phyloP scores from a whole-genome alignment of 352 stramenopile species.

The Discostella stelligera region DNA sequence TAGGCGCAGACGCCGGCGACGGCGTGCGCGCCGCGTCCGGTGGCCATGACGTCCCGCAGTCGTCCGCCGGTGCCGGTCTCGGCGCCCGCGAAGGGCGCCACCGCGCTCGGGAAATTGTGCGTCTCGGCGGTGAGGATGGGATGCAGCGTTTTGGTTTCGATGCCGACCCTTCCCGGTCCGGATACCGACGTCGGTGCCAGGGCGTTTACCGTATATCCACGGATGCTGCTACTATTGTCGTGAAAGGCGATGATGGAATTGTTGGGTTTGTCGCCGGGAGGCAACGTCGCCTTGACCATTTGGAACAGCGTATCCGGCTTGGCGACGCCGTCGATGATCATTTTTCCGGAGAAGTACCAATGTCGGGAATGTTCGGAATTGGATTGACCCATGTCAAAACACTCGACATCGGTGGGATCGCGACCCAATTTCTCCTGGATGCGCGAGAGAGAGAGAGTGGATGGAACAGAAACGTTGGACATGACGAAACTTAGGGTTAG shows the following conservation, averaged over 20 bases:
- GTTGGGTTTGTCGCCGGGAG: constrained; percentile 84
- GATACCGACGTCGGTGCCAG: constrained; percentile 66
- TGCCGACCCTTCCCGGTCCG: constrained; percentile 54
- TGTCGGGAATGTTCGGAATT: constrained; percentile 99
- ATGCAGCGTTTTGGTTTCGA: constrained; percentile 86
- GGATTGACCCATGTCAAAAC: constrained; percentile 98
- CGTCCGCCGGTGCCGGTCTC: constrained; percentile 97
- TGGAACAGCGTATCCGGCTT: constrained; percentile 97
- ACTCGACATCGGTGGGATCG: constrained; percentile 99
- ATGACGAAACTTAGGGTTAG: neutral
- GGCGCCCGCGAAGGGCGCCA: constrained; percentile 92
- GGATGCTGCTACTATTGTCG: constrained; percentile 98
- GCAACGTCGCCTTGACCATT: constrained; percentile 98
- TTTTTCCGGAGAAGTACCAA: constrained; percentile 99
- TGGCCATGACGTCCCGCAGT: constrained; percentile 98
- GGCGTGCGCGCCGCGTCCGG: constrained; percentile 92
- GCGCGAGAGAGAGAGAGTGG: neutral
- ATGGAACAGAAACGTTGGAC: neutral
- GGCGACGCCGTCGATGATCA: constrained; percentile 95
- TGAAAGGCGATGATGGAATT: constrained; percentile 99
- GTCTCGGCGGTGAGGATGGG: constrained; percentile 98
- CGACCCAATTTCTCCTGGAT: constrained; percentile 93
- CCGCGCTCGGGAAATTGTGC: constrained; percentile 96
- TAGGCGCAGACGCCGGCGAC: constrained; percentile 90
- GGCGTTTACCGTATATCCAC: constrained; percentile 88